phyloP scores from a whole-genome alignment of 2,329 filamentous ascomycete species.

The Ceratocystis huliohia region DNA sequence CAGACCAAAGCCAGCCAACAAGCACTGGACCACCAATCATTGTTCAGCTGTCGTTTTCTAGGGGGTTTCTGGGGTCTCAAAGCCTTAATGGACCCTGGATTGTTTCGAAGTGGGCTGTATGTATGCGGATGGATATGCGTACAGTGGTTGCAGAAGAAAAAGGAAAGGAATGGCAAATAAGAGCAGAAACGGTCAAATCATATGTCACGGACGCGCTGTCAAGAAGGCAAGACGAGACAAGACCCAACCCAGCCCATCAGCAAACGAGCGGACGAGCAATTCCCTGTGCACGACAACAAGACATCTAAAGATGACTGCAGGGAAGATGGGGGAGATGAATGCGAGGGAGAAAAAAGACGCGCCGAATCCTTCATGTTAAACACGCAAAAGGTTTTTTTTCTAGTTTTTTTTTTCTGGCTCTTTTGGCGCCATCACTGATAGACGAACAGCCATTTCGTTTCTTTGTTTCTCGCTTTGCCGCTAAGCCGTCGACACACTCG shows the following conservation, averaged over 20 bases:
- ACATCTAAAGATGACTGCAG: neutral
- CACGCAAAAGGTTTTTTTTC: neutral
- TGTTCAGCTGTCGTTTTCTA: too few species aligned
- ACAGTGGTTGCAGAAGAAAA: slow-evolving; percentile 7
- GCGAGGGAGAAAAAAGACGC: slow-evolving; percentile 1
- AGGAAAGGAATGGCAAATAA: slow-evolving; percentile 4
- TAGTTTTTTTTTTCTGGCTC: neutral
- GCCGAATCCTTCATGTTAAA: slow-evolving; percentile 4
- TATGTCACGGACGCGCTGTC: slow-evolving; percentile 7
- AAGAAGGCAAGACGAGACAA: slow-evolving; percentile 5
- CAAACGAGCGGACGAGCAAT: too few species aligned
- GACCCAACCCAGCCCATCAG: neutral
- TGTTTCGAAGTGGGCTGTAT: neutral
- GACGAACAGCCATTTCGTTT: neutral
- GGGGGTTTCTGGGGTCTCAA: neutral
- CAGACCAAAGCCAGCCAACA: neutral
- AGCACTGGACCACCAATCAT: slow-evolving; percentile 13
- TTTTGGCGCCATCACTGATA: neutral
- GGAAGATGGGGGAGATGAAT: neutral
- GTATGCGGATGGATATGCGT: slow-evolving; percentile 1
- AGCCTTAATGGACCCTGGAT: neutral
- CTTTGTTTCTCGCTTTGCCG: neutral
- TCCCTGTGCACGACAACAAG: too few species aligned
- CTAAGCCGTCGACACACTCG: neutral
- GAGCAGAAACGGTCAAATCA: neutral